Base-by-base conservation (phyloP, 768 basidiomycete genomes). In the Gloeophyllum trabeum region DNA sequence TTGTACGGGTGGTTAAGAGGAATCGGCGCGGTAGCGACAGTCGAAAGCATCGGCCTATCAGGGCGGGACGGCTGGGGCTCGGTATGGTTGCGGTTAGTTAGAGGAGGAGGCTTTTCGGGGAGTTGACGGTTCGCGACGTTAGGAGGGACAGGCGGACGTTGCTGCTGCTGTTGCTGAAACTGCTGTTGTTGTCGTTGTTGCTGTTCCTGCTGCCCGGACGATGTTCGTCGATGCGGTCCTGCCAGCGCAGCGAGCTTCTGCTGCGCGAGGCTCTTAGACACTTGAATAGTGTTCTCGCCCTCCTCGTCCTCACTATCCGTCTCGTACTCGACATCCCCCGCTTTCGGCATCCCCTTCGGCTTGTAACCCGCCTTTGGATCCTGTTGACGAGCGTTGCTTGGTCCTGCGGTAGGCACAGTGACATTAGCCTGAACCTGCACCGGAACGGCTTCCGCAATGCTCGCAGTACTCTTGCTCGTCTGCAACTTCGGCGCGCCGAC, bases 191-290 rank as follows among this genome's bases (percentile, higher is more conserved):
- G 43, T 22, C 53, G 59, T 24, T 26, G 41, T n/a, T n/a, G n/a
- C n/a, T n/a, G n/a, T n/a, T n/a, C n/a, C n/a, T n/a, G n/a, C n/a
- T n/a, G n/a, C 36, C 26, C 35, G 30, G 41, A 32, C n/a, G 44
- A 39, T 35, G 70, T 64, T 10, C 71, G 64, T 39, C 70, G 54
- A 6, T 41, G 50, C 6, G 57, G 56, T 34, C 57, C 62, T 26
- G 73, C 74, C 2, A 85, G 58, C 1, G 73, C 73, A 36, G 68
- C 73, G 44, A 87, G 51, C 58, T 67, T 76, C 60, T 79, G 73
- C 50, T 85, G 76, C 10, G 81, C 85, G 24, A 81, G 68, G 39
- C 81, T 83, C 56, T 67, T 68, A 20, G 82, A 78, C 18, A 84
- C 59, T 50, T 74, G 69, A 22, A 81, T 65, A 19, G 57, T 61